Base-by-base conservation (phyloP, 2,329 filamentous ascomycete species). In the Pestalotiopsis sp. region DNA sequence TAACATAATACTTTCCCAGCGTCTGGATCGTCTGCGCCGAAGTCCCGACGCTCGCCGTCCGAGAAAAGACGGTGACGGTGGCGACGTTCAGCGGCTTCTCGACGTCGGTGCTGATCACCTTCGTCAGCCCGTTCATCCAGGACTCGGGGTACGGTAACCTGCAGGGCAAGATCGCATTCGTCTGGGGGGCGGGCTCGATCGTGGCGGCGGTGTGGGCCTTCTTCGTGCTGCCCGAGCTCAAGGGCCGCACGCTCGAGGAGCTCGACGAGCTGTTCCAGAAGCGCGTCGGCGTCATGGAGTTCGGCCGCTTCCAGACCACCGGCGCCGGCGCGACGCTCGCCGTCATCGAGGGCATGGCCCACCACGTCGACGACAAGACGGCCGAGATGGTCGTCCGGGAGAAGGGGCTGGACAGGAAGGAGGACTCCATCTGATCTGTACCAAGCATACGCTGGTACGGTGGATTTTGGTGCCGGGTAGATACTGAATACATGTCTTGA, bases 21-120 rank as follows among this genome's bases (percentile, higher is more conserved):
- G 73, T 74, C 65, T 79, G 77, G 77, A 76, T 77, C 57, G 69
- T 73, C 9, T 75, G 74, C 9, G 74, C 74, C n/a, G 76, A 79
- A 60, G 71, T 75, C 4, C 70, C 73, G 3, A 77, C 74, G 5
- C 68, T 70, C 1, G 72, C 73, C 11, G 71, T 78, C 12, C 71
- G 77, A 14, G 77, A 79, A 68, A 74, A 73, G 65, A 78, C 77
- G 9, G 68, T 78, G 13, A 73, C 72, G 2, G 69, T 77, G 13
- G 73, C 76, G 0, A 73, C 73, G 0, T 74, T 78, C 65, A 68
- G 68, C n/a, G 73, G 75, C 40, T 77, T 76, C 66, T 71, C 72
- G 13, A 71, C 74, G 2, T 70, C 69, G 1, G 66, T 78, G 9
- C 70, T 76, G 3, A 72, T 78, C 59, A 76, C 73, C 31, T 79